Evolutionary conservation across 2,329 filamentous ascomycete genomes (phyloP).

Genomic region (Elsinoe fawcettii): DNA sequence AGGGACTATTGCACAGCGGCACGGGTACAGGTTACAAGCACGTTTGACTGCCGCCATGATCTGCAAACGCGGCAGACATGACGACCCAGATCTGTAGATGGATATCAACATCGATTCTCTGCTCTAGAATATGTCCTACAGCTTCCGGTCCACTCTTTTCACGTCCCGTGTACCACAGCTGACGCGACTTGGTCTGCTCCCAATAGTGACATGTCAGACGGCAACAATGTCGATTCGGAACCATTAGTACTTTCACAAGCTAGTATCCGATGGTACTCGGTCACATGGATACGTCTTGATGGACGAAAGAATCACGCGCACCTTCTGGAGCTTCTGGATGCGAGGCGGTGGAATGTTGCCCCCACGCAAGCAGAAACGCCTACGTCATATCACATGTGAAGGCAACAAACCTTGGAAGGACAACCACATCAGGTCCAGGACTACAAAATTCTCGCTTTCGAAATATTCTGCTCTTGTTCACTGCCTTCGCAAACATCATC

Average conservation of each 20-base stretch:
- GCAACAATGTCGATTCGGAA: too few relatives aligned
- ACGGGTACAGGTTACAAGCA: neutral
- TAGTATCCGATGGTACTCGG: too few relatives aligned
- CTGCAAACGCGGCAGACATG: constrained; percentile 12
- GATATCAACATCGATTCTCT: constrained; percentile 9
- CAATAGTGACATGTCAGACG: too few relatives aligned
- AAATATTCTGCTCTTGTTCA: too few relatives aligned
- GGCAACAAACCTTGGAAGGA: neutral
- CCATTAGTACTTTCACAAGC: too few relatives aligned
- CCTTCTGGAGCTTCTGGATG: neutral
- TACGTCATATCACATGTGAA: constrained; percentile 3
- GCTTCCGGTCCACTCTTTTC: too few relatives aligned
- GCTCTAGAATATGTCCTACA: neutral
- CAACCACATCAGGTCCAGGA: neutral
- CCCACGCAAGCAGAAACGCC: neutral
- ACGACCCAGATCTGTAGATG: neutral
- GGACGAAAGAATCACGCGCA: neutral
- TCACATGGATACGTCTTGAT: too few relatives aligned
- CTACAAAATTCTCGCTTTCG: neutral
- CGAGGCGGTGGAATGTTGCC: neutral
- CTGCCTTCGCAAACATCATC: neutral
- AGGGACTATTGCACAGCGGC: constrained; percentile 4
- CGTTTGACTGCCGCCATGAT: neutral
- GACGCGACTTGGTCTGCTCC: too few relatives aligned
- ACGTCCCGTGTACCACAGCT: too few relatives aligned